Evolutionary conservation across 75 land plant species (phyloP).

Genomic region (Cupressus sempervirens): DNA sequence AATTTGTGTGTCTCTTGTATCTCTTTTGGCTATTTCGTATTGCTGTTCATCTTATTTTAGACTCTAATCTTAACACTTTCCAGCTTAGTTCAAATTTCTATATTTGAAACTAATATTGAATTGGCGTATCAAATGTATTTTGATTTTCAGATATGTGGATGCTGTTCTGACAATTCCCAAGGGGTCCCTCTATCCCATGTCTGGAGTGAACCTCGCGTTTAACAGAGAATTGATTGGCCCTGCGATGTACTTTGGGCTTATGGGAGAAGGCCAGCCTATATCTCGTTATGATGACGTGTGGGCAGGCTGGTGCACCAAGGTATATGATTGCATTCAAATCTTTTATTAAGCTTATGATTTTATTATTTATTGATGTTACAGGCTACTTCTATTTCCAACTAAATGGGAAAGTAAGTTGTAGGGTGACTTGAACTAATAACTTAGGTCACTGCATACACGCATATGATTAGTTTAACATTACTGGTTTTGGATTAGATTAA

Average conservation of each 20-base stretch:
- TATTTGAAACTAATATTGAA: neutral
- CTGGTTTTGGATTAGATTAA: too few relatives aligned
- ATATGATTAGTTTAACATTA: too few relatives aligned
- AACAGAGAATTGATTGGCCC: conserved; percentile 42
- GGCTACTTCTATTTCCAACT: neutral
- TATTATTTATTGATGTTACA: neutral
- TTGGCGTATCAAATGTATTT: neutral
- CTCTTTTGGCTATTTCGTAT: too few relatives aligned
- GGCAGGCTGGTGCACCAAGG: conserved; percentile 58
- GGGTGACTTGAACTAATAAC: too few relatives aligned
- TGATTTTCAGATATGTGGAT: conserved; percentile 34
- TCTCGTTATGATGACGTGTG: conserved; percentile 55
- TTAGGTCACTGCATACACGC: too few relatives aligned
- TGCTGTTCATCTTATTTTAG: too few relatives aligned
- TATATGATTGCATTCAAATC: neutral
- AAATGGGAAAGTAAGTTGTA: neutral
- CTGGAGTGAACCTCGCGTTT: conserved; percentile 47
- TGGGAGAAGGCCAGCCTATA: conserved; percentile 60
- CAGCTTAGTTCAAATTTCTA: neutral
- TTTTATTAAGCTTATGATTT: neutral
- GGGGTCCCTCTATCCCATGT: conserved; percentile 47
- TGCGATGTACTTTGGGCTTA: conserved; percentile 54
- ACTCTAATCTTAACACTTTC: neutral
- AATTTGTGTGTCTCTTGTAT: too few relatives aligned
- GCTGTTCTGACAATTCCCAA: conserved; percentile 49